Evolutionary conservation across 768 basidiomycete species (phyloP).

Genomic region (Filobasidium wieringae): DNA sequence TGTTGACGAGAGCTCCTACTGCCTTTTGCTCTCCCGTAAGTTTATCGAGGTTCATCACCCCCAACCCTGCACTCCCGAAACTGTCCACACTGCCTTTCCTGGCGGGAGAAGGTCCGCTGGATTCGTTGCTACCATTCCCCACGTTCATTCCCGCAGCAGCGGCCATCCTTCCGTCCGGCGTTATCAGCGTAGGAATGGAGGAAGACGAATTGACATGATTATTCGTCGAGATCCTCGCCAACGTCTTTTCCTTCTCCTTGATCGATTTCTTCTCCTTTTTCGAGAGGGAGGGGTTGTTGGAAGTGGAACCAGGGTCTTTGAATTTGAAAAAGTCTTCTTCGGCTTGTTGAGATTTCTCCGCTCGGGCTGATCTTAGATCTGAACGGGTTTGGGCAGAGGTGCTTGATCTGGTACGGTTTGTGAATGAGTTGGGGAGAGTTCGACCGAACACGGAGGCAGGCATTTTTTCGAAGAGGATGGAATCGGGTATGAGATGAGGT

Average conservation of each 20-base stretch:
- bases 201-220: neutral
- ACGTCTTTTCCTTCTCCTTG: neutral
- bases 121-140: neutral
- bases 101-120: no score
- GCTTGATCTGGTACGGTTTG: neutral
- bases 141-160: neutral
- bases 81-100: neutral
- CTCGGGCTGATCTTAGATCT: neutral
- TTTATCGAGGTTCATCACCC: conserved; percentile 4
- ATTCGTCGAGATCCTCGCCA: neutral
- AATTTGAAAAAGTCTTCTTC: neutral
- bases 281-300: neutral
- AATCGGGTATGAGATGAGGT: no score
- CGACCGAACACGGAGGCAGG: neutral
- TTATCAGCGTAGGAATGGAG: neutral
- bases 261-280: neutral
- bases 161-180: neutral
- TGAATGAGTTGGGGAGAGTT: neutral
- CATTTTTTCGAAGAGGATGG: neutral
- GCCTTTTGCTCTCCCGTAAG: conserved; percentile 54
- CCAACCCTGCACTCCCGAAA: neutral
- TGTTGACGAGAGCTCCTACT: conserved; percentile 63
- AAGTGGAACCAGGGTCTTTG: neutral
- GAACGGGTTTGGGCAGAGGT: neutral
- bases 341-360: neutral